These are phyloP conservation scores for Acanthamoeba culbertsoni DNA, from an alignment of 208 protist genomes.

Conservation along the genomic window DNA sequence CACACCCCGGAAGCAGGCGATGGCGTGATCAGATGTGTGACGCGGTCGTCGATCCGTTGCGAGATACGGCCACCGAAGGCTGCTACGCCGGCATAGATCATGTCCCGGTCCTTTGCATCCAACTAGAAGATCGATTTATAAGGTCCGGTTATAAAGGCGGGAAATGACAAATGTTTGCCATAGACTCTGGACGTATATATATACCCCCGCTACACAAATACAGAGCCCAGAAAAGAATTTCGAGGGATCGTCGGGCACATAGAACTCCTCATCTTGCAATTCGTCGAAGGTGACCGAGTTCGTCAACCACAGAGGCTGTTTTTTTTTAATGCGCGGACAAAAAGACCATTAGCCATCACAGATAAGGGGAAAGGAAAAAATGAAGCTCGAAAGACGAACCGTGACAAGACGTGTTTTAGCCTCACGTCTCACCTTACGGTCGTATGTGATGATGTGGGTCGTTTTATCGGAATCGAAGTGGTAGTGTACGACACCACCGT, in stretches of 20 bases:
- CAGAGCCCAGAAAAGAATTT: conserved; percentile 24
- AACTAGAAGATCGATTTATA: neutral
- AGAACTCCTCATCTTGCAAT: neutral
- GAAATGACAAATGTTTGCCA: neutral
- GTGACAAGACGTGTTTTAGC: neutral
- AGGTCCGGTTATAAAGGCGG: neutral
- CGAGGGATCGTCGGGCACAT: neutral
- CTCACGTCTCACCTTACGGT: neutral
- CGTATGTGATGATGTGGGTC: neutral
- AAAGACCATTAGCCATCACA: neutral
- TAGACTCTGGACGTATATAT: neutral
- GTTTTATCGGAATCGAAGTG: conserved; percentile 24
- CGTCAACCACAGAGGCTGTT: neutral
- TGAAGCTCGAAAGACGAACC: neutral
- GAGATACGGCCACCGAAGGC: neutral
- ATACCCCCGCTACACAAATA: neutral
- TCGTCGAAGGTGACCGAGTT: neutral
- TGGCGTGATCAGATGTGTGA: neutral
- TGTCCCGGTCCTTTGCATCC: neutral
- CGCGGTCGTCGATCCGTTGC: neutral
- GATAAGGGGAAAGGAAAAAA: neutral
- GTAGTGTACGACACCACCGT: neutral
- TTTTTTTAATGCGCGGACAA: too few relatives aligned
- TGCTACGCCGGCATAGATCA: neutral
- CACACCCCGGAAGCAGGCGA: neutral